A percentile compares a stretch with the other conserved stretches of the same genome.
Conservation (phyloP, 768 basidiomycete species). For the Lactarius akahatsu region DNA sequence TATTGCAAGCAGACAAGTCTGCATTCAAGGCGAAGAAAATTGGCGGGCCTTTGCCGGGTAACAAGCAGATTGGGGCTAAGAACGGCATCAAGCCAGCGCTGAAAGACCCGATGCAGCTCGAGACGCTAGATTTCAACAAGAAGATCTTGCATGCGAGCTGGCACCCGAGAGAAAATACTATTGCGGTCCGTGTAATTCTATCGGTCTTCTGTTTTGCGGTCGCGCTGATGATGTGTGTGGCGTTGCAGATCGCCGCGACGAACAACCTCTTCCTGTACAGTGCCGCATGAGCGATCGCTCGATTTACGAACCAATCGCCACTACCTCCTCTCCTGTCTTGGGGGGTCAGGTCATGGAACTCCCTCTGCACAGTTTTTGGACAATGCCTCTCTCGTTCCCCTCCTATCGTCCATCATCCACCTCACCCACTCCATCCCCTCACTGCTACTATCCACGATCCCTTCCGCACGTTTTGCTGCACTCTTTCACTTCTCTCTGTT, state of each 20-base stretch:
- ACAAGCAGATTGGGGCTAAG: slow-evolving; percentile 58
- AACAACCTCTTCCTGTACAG: slow-evolving; percentile 93
- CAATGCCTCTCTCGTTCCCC: slow-evolving; percentile 15
- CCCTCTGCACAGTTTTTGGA: slow-evolving; percentile 23
- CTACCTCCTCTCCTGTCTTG: slow-evolving; percentile 4
- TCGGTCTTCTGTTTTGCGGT: not conserved
- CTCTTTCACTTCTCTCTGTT: slow-evolving; percentile 3
- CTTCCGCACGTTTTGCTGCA: slow-evolving; percentile 22
- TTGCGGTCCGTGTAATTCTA: slow-evolving; percentile 65
- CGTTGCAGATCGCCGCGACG: slow-evolving; percentile 83
- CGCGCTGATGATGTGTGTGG: not conserved
- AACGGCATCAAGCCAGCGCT: slow-evolving; percentile 76
- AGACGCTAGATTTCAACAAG: slow-evolving; percentile 92
- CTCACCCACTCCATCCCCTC: not conserved
- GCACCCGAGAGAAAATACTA: slow-evolving; percentile 98
- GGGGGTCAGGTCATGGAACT: not conserved
- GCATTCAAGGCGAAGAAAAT: slow-evolving; percentile 99
- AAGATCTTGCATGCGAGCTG: slow-evolving; percentile 95
- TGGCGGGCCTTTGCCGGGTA: slow-evolving; percentile 76
- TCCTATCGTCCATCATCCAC: slow-evolving; percentile 8
- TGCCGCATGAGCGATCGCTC: slow-evolving; percentile 43
- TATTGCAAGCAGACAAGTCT: slow-evolving; percentile 97
- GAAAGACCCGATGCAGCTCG: slow-evolving; percentile 84
- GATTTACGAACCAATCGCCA: not conserved
- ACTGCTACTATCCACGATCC: slow-evolving; percentile 15